Base-by-base conservation (phyloP, 129 eudicot genomes). In the Rutidosis leptorrhynchoides region DNA sequence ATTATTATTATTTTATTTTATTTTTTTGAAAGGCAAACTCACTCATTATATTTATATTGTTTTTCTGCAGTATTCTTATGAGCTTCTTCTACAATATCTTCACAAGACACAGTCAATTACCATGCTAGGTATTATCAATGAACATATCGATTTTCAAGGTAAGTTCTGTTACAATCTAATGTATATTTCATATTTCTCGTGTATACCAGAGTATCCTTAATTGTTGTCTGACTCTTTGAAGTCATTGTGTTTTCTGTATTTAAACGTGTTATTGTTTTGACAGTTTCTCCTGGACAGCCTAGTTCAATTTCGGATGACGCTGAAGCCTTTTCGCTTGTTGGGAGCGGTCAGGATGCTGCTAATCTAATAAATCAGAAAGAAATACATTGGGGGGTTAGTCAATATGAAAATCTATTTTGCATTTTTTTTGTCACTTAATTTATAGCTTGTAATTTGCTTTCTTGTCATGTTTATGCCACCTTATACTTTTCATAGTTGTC, bases 351-450 rank as follows among this genome's bases (percentile, higher is more conserved):
- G 68, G 99, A 93, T 62, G 84, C 88, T 52, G 92, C 89, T 74
- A 89, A 86, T 77, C 56, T 86, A 57, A 84, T 89, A 78, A 93
- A 93, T 70, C 99, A 89, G 82, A 93, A 93, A 79, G 99, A 93
- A 86, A 72, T 93, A 60, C 96, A 89, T 70, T 93, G 99, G 99
- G 99, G 99, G 81, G 97, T 91, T 67, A 87, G 97, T 82, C 35
- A 28, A 56, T 22, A 4, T 9, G 14, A 35, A 43, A 26, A 10
- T 52, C 62, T 59, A 10, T 27, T 69, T 69, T 17, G 28, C 60
- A 32, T 26, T 64, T 15, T n/a, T 71, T 57, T 32, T 48, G n/a
- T 19, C 23, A 58, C 27, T 29, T 19, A 51, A 48, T 49, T 10
- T 58, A n/a, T 65, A 43, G 40, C 48, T 3, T 66, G 30, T 49